Evolutionary conservation across 371 early-diverging fungal species (phyloP).

Genomic region (Choanephora cucurbitarum): DNA sequence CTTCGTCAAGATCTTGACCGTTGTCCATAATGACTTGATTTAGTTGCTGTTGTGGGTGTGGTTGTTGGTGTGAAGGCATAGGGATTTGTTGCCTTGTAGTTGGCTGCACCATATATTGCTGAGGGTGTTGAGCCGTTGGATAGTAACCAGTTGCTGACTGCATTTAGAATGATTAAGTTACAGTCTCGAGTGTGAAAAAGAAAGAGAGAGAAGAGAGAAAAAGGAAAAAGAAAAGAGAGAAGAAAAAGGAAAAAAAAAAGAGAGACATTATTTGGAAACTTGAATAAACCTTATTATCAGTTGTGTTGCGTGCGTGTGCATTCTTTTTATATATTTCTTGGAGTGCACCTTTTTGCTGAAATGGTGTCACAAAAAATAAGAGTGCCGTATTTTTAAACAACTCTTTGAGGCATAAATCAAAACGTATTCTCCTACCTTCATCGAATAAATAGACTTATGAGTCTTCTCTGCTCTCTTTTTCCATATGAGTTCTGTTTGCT

Average conservation of each 20-base stretch:
- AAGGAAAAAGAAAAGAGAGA: background rate
- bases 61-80: slow-evolving; percentile 12
- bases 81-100: slow-evolving; percentile 14
- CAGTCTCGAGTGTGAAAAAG: slow-evolving; percentile 2
- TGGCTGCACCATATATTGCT: slow-evolving; percentile 22
- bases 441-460: too few relatives aligned
- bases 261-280: background rate
- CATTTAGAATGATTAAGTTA: slow-evolving; percentile 15
- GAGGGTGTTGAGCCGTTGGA: slow-evolving; percentile 7
- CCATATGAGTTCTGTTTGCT: too few relatives aligned
- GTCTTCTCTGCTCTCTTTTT: too few relatives aligned
- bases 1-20: slow-evolving; percentile 20
- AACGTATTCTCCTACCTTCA: too few relatives aligned
- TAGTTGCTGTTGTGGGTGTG: slow-evolving; percentile 4
- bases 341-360: background rate
- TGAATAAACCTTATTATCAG: background rate
- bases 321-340: slow-evolving; percentile 3
- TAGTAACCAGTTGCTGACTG: slow-evolving; percentile 27
- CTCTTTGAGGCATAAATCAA: too few relatives aligned
- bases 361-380: too few relatives aligned
- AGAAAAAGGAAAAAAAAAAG: slow-evolving; percentile 2
- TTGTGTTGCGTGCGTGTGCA: background rate
- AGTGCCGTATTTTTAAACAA: too few relatives aligned
- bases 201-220: slow-evolving; percentile 10
- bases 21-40: slow-evolving; percentile 23